Base-by-base conservation (phyloP, 2,329 filamentous ascomycete species). In the Stachybotrys elegans region DNA sequence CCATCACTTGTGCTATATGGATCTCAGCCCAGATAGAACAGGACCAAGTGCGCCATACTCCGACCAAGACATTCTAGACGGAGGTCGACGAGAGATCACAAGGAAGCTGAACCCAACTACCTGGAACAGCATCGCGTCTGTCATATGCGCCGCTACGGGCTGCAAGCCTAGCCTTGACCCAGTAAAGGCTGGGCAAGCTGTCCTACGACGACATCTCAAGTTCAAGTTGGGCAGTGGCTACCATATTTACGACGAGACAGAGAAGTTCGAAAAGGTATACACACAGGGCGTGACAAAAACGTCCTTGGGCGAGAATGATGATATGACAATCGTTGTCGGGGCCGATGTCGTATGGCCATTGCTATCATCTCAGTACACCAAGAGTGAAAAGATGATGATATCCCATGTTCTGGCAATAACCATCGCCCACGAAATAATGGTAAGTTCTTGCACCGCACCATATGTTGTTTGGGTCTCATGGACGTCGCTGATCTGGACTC, bases 341-440 rank as follows among this genome's bases (percentile, higher is more conserved):
- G 48, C 51, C 13, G 54, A 60, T 5, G 11, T 49, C 13, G 34
- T 63, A 5, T 61, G 52, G 46, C 52, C 57, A 19, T 42, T 63
- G 12, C 37, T 62, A 12, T 43, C 48, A 2, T 35, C 46, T 11
- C 48, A 49, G 7, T 54, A 56, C 22, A 57, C 50, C 35, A 42
- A 43, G 4, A 52, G 53, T 21, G 60, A 63, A 48, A 57, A 53
- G 40, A 41, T 54, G 23, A 50, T 57, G 50, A 39, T 48, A 4
- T 57, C 44, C 32, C 44, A 51, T 25, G 27, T 49, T 9, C 22
- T 57, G 12, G 54, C 57, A 3, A 22, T 37, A 2, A 54, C 55
- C 3, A 31, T 63, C 7, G 43, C 53, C 11, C 60, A 62, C 19
- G 60, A 63, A 42, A 20, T 62, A 6, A 54, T 57, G 37, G 60